phyloP scores from a whole-genome alignment of 2,329 filamentous ascomycete genomes.

The Trichoderma sp. region DNA sequence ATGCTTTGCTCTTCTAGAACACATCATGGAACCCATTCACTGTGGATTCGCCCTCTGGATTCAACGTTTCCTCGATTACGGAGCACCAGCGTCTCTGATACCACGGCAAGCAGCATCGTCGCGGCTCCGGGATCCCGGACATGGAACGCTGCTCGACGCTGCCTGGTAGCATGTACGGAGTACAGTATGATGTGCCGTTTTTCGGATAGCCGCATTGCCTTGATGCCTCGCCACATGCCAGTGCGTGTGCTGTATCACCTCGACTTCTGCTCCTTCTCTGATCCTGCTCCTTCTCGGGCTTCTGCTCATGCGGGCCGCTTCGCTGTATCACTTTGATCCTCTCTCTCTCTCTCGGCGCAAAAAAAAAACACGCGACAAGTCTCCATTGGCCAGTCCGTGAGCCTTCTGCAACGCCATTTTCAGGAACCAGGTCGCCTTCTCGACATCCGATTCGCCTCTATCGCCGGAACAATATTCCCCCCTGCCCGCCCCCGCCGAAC shows the following conservation, averaged over 20 bases:
- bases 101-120: neutral
- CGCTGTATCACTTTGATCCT: neutral
- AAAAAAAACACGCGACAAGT: neutral
- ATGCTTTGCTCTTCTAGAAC: neutral
- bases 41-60: neutral
- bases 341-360: neutral
- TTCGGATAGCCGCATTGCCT: neutral
- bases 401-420: conserved; percentile 1
- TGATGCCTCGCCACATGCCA: neutral
- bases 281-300: neutral
- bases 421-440: neutral
- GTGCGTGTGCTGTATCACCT: neutral
- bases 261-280: neutral
- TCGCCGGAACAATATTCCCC: neutral
- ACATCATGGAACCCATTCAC: neutral
- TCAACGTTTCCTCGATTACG: neutral
- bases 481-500: neutral
- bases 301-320: neutral
- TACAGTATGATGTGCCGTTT: neutral
- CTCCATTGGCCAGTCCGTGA: neutral
- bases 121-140: neutral
- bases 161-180: neutral
- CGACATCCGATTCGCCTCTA: neutral
- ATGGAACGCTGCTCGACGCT: neutral
- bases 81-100: neutral